Conservation (phyloP, 257 asterid genomes). For the Solanum appendiculatum region DNA sequence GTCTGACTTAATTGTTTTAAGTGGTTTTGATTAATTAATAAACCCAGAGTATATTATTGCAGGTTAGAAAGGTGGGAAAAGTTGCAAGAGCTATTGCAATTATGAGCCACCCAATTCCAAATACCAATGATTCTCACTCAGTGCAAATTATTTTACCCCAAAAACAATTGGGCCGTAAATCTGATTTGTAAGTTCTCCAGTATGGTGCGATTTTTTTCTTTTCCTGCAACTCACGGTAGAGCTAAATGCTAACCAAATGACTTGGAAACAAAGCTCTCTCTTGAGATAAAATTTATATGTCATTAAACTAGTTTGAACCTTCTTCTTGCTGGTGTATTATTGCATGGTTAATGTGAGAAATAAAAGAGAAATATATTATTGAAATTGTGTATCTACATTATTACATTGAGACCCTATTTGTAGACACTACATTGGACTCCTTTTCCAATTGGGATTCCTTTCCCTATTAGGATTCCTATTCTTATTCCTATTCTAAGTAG, state of each 20-base stretch:
- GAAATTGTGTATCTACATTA: too few relatives aligned
- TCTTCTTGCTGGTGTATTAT: neutral
- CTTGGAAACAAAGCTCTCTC: neutral
- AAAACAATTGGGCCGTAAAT: conserved; percentile 84
- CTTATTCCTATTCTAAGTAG: too few relatives aligned
- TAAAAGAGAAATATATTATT: too few relatives aligned
- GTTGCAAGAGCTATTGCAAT: conserved; percentile 88
- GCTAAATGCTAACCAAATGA: neutral
- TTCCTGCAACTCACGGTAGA: neutral
- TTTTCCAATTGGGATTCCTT: too few relatives aligned
- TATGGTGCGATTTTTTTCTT: neutral
- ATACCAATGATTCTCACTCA: conserved; percentile 73
- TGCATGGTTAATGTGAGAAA: too few relatives aligned
- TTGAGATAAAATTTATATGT: neutral
- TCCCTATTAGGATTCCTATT: too few relatives aligned
- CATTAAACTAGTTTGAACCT: neutral
- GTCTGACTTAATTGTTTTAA: neutral
- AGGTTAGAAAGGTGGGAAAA: conserved; percentile 80
- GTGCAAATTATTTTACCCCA: conserved; percentile 91
- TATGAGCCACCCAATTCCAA: conserved; percentile 96
- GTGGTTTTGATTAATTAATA: neutral
- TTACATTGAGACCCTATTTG: too few relatives aligned
- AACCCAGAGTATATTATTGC: neutral
- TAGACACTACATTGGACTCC: too few relatives aligned
- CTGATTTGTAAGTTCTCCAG: conserved; percentile 63